Conservation (phyloP, 805 yeast species). For the Saturnispora bothae region DNA sequence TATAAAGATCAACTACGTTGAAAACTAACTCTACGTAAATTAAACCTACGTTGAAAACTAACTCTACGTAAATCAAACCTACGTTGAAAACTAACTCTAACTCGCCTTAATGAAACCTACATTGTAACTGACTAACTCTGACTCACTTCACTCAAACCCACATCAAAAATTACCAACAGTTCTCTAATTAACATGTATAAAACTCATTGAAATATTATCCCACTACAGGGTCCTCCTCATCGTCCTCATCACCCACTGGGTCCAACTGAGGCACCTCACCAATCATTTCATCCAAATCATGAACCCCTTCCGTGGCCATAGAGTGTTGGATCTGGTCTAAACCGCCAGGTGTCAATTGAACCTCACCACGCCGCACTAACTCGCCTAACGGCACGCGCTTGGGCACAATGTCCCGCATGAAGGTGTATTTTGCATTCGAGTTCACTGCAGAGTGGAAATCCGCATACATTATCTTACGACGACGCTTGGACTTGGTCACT, state of each 20-base stretch:
- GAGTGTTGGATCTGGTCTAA: constrained; percentile 5
- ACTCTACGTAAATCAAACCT: too few species aligned
- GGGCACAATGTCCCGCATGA: constrained; percentile 60
- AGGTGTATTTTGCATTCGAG: constrained; percentile 47
- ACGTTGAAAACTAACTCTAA: too few species aligned
- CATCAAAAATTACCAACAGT: too few species aligned
- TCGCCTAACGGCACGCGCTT: constrained; percentile 42
- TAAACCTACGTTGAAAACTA: too few species aligned
- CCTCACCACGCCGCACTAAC: constrained; percentile 34
- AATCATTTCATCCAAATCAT: constrained; percentile 1
- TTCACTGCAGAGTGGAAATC: constrained; percentile 60
- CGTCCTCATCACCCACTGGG: constrained; percentile 1
- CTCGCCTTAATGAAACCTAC: too few species aligned
- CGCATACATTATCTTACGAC: constrained; percentile 60
- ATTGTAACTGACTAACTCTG: too few species aligned
- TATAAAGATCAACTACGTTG: too few species aligned
- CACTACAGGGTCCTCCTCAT: constrained; percentile 2
- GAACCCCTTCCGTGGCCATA: background rate
- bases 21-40: too few species aligned
- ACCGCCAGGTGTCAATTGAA: constrained; percentile 19
- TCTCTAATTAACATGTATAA: background rate
- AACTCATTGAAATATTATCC: background rate
- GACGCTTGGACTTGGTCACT: constrained; percentile 50
- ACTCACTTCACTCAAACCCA: too few species aligned
- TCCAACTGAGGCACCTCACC: constrained; percentile 5